Evolutionary conservation across 1,284 basidiomycete species (phyloP), one percentile per base, ranked within the genome.

Genomic region (Irpex sp.): DNA sequence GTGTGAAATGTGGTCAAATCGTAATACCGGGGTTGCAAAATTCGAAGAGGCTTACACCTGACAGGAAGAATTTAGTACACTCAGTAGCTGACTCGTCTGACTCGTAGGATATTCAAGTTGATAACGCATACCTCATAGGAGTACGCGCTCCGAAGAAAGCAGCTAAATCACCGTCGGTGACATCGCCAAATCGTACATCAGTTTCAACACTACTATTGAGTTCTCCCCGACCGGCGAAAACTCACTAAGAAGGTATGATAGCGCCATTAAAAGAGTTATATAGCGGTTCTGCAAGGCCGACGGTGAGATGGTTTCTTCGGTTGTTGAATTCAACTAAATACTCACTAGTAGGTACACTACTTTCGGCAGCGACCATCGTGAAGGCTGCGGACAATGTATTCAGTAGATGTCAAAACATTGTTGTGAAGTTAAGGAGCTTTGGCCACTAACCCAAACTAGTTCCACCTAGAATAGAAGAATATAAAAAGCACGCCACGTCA

Each of bases 311-410:
- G 49, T 51, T 19, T n/a, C 18, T 23, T 4, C 1, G 28, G 28
- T 28, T 8, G 10, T 19, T 16, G 9, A n/a, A 23, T 19, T 9
- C 1, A 6, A 45, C 4, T 0, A 14, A 16, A 19, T 21, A 56
- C 66, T 14, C 19, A 65, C 66, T 35, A 62, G 21, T 47, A 67
- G 51, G 42, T 65, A 67, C 4, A 67, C 61, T 42, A 63, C 58
- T 47, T 65, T 64, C 9, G 64, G 59, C 18, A 58, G 36, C 5
- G 66, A 65, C 58, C 58, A 64, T 49, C 60, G 49, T 6, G 65
- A 65, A 51, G 59, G 51, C 65, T 67, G 51, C 12, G 37, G 36
- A 23, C 19, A 12, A 36, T 59, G 2, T 37, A 49, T 23, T 48
- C 21, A 62, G 14, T 36, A 33, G 51, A 1, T 12, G 39, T n/a